phyloP scores from a whole-genome alignment of 495 filamentous ascomycete species.

The Aspergillus wentii region DNA sequence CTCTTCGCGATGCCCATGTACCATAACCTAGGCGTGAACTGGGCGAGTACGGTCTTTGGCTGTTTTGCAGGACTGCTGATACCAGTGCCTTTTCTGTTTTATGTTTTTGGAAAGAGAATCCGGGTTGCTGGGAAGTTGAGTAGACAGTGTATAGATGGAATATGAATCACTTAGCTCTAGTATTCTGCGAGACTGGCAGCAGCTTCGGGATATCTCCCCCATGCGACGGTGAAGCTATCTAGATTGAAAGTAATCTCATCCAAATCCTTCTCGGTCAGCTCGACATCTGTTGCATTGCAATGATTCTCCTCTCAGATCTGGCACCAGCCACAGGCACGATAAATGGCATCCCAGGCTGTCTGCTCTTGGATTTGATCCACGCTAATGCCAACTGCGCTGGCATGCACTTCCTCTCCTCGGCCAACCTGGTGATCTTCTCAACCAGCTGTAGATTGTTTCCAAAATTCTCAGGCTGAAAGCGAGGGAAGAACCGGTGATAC shows the following conservation, averaged over 20 bases:
- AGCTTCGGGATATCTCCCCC: background rate
- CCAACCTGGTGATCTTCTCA: constrained; percentile 54
- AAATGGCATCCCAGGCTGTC: constrained; percentile 43
- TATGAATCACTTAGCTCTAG: too few species aligned
- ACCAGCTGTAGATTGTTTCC: constrained; percentile 63
- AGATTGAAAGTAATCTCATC: constrained; percentile 38
- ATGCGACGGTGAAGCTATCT: background rate
- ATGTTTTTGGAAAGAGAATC: constrained; percentile 28
- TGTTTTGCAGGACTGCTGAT: constrained; percentile 30
- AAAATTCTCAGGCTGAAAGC: constrained; percentile 64
- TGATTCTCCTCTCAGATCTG: constrained; percentile 39
- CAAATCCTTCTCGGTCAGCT: constrained; percentile 44
- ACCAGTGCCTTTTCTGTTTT: constrained; percentile 36
- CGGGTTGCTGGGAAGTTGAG: constrained; percentile 24
- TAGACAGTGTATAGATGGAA: constrained; percentile 8
- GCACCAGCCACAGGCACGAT: constrained; percentile 76
- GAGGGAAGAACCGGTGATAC: constrained; percentile 38
- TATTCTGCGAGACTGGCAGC: background rate
- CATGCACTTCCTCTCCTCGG: constrained; percentile 59
- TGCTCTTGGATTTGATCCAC: constrained; percentile 53
- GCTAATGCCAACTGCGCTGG: constrained; percentile 65
- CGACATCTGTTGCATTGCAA: constrained; percentile 45
- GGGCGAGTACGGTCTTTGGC: constrained; percentile 43
- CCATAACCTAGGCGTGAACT: constrained; percentile 51
- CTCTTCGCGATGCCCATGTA: constrained; percentile 51